These are phyloP conservation scores for Nannizziopsis barbatae DNA, from an alignment of 2,329 filamentous ascomycete genomes.

Conservation along the genomic window DNA sequence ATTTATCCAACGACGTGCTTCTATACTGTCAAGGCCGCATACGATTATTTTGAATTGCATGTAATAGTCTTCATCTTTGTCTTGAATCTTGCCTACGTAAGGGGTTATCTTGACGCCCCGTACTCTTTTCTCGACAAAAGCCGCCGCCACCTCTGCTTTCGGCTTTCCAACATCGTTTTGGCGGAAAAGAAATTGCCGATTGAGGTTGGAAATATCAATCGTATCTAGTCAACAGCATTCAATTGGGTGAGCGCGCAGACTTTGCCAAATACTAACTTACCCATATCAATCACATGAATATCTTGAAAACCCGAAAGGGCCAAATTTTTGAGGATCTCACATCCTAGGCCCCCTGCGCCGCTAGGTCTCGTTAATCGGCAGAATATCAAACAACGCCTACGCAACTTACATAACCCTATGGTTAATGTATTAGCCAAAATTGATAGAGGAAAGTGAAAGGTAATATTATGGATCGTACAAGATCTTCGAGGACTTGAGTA, in stretches of 20 bases:
- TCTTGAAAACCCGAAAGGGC: slow-evolving; percentile 91
- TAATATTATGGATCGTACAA: slow-evolving; percentile 44
- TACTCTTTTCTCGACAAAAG: slow-evolving; percentile 80
- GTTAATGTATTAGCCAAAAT: background rate
- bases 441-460: slow-evolving; percentile 1
- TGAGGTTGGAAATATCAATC: slow-evolving; percentile 96
- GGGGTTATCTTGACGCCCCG: slow-evolving; percentile 86
- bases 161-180: slow-evolving; percentile 80
- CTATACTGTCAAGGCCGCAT: slow-evolving; percentile 91
- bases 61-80: slow-evolving; percentile 93
- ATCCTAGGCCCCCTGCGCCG: slow-evolving; percentile 86
- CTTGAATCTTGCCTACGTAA: slow-evolving; percentile 89
- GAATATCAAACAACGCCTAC: slow-evolving; percentile 1
- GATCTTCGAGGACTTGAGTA: slow-evolving; percentile 60
- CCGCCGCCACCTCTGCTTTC: slow-evolving; percentile 86
- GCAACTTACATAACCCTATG: slow-evolving; percentile 28
- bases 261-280: slow-evolving; percentile 35
- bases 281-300: slow-evolving; percentile 99
- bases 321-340: slow-evolving; percentile 92
- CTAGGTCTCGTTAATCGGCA: slow-evolving; percentile 37
- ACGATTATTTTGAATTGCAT: slow-evolving; percentile 92
- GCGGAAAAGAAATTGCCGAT: slow-evolving; percentile 93
- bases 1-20: slow-evolving; percentile 98
- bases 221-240: slow-evolving; percentile 52
- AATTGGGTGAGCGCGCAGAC: background rate